A percentile compares a stretch with the other conserved stretches of the same genome.
Conservation (phyloP, 768 basidiomycete species). For the Boletus subcaerulescens region DNA sequence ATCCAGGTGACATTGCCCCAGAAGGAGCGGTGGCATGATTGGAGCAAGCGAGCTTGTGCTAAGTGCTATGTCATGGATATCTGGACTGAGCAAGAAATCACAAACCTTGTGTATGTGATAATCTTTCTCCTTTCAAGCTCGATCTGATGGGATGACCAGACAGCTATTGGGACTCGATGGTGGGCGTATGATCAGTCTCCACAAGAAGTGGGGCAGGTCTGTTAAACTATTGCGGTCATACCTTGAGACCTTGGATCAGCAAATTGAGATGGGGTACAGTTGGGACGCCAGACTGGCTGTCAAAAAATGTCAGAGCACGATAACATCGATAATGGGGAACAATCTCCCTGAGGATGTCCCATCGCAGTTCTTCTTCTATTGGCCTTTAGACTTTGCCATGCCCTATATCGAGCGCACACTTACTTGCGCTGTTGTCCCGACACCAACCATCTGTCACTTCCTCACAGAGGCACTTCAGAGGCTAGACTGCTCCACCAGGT, state of each 20-base stretch:
- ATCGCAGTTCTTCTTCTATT: not conserved
- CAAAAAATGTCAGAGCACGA: not conserved
- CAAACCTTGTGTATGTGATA: not conserved
- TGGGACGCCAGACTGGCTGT: not conserved
- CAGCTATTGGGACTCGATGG: not conserved
- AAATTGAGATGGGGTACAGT: not conserved
- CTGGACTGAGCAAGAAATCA: not conserved
- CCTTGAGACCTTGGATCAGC: too few relatives aligned
- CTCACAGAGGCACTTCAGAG: not conserved
- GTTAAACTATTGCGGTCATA: not conserved
- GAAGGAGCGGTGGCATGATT: not conserved
- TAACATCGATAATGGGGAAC: not conserved
- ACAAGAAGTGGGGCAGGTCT: not conserved
- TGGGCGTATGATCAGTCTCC: not conserved
- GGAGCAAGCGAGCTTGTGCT: not conserved
- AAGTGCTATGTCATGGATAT: not conserved
- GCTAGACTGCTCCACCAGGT: not conserved
- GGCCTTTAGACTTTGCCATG: not conserved
- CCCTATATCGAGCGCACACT: fast-evolving
- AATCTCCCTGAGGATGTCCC: not conserved
- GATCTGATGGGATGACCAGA: not conserved
- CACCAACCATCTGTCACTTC: not conserved
- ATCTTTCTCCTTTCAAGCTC: not conserved
- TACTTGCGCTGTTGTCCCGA: not conserved
- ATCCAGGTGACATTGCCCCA: not conserved